A percentile compares a stretch with the other conserved stretches of the same genome.
These are phyloP conservation scores for Raphanus raphanistrum DNA, from an alignment of 345 rosid species.

Conservation along the genomic window DNA sequence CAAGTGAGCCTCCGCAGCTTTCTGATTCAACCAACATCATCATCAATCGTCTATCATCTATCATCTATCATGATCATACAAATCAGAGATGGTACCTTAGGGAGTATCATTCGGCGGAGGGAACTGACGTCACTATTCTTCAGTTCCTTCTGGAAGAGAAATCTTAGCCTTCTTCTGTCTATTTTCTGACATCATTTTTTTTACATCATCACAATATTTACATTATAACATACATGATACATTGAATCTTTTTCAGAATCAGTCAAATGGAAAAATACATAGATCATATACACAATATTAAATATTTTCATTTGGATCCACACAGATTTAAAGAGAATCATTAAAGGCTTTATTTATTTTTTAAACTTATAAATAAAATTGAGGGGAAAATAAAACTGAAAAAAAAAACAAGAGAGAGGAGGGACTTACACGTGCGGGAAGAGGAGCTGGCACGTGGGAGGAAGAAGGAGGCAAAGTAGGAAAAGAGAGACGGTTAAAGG, in stretches of 20 bases:
- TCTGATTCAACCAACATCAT: conserved; percentile 44
- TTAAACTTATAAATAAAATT: background rate
- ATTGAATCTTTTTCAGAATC: conserved; percentile 4
- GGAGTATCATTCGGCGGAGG: conserved; percentile 87
- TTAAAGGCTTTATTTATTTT: background rate
- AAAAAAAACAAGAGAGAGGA: background rate
- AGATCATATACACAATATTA: background rate
- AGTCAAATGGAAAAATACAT: background rate
- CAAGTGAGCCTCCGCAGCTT: conserved; percentile 90
- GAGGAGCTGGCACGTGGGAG: conserved; percentile 35
- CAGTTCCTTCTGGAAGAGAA: conserved; percentile 90
- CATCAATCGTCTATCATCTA: background rate
- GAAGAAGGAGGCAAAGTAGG: conserved; percentile 36
- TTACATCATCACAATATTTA: background rate
- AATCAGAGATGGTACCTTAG: conserved; percentile 60
- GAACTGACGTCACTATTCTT: conserved; percentile 96
- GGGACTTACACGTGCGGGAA: conserved; percentile 72
- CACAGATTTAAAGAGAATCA: background rate
- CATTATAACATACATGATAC: background rate
- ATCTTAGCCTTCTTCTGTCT: conserved; percentile 66
- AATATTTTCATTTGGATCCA: background rate
- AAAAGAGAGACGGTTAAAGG: conserved; percentile 51
- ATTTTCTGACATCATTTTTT: conserved; percentile 55
- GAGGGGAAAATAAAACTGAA: background rate
- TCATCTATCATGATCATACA: background rate